phyloP scores from a whole-genome alignment of 164 flowering plant species.

The Berberis thunbergii region DNA sequence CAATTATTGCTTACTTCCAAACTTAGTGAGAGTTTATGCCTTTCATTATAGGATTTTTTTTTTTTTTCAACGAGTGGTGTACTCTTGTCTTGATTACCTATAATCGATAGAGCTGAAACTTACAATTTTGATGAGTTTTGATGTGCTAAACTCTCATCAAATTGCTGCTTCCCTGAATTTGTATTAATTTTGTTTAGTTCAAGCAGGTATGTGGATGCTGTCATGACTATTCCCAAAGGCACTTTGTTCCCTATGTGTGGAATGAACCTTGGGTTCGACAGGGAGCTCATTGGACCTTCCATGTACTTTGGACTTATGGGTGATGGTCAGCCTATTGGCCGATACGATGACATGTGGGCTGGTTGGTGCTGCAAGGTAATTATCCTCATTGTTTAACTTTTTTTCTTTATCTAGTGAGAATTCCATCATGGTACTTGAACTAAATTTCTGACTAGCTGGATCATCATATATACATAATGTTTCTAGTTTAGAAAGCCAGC shows the following conservation, averaged over 20 bases:
- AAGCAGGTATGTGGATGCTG: constrained; percentile 44
- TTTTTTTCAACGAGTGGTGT: no score
- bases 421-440: background rate
- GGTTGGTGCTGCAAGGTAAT: constrained; percentile 33
- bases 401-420: background rate
- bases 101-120: background rate
- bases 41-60: no score
- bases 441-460: no score
- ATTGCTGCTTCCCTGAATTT: constrained; percentile 6
- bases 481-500: no score
- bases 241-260: constrained; percentile 46
- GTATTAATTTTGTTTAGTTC: constrained; percentile 16
- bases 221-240: constrained; percentile 40
- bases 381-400: background rate
- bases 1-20: no score
- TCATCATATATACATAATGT: no score
- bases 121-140: background rate
- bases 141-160: background rate
- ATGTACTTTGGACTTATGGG: constrained; percentile 46
- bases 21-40: no score
- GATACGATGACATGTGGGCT: constrained; percentile 38
- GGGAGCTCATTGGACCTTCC: constrained; percentile 44
- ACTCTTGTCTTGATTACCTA: background rate
- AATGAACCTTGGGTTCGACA: constrained; percentile 38
- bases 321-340: constrained; percentile 34